Evolutionary conservation across 2,329 filamentous ascomycete species (phyloP).

Genomic region (Microsporum canis): DNA sequence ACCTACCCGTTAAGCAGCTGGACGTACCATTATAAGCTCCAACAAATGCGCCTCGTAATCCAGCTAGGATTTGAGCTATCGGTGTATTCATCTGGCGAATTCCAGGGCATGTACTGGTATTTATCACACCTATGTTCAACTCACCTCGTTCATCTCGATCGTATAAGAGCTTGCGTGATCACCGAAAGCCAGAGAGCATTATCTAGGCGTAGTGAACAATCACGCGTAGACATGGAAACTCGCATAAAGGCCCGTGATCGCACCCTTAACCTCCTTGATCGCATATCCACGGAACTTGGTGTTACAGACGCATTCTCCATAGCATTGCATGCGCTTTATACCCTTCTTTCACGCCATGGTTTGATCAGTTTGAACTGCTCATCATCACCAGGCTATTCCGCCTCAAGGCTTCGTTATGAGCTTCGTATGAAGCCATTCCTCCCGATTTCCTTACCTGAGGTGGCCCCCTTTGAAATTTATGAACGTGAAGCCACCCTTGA

Average conservation of each 20-base stretch:
- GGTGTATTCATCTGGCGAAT: slow-evolving; percentile 75
- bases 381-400: slow-evolving; percentile 52
- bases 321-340: slow-evolving; percentile 50
- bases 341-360: slow-evolving; percentile 48
- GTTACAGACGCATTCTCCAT: slow-evolving; percentile 47
- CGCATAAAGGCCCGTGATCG: slow-evolving; percentile 27
- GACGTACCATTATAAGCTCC: slow-evolving; percentile 83
- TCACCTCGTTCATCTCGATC: slow-evolving; percentile 56
- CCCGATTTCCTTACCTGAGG: slow-evolving; percentile 53
- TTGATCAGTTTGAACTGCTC: slow-evolving; percentile 40
- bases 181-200: slow-evolving; percentile 23
- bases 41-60: slow-evolving; percentile 73
- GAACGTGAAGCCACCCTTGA: slow-evolving; percentile 32
- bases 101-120: slow-evolving; percentile 85
- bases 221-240: slow-evolving; percentile 13
- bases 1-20: slow-evolving; percentile 72
- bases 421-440: slow-evolving; percentile 79
- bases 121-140: slow-evolving; percentile 61
- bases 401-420: slow-evolving; percentile 60
- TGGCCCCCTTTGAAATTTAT: slow-evolving; percentile 56
- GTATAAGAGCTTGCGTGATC: slow-evolving; percentile 56
- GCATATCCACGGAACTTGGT: slow-evolving; percentile 53
- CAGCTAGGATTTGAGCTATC: slow-evolving; percentile 91
- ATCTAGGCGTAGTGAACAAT: slow-evolving; percentile 11
- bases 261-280: slow-evolving; percentile 44